Conservation (phyloP, 495 filamentous ascomycete species). For the Annulohypoxylon moriforme region DNA sequence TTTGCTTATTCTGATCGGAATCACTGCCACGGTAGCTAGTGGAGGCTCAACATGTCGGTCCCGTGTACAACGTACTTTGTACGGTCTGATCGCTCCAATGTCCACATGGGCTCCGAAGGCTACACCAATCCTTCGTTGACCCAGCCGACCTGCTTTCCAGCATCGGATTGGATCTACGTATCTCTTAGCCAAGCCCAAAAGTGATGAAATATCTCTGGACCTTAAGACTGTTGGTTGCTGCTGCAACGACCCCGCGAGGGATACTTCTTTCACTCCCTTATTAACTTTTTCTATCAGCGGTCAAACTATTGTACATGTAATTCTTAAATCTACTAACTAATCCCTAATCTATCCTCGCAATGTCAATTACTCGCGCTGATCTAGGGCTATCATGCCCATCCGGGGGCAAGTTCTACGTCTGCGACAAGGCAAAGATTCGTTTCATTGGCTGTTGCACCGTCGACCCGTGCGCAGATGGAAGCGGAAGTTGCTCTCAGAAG, state of each 20-base stretch:
- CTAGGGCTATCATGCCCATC: conserved; percentile 40
- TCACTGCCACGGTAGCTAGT: conserved; percentile 30
- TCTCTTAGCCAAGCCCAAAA: conserved; percentile 16
- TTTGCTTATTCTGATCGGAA: conserved; percentile 29
- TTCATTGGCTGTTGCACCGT: conserved; percentile 42
- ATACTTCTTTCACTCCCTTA: conserved; percentile 18
- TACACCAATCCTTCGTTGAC: conserved; percentile 19
- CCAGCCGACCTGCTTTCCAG: neutral
- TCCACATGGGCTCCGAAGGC: neutral
- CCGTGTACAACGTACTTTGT: conserved; percentile 11
- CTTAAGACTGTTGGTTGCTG: conserved; percentile 20
- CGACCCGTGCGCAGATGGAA: conserved; percentile 44
- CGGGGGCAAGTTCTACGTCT: conserved; percentile 40
- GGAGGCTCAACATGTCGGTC: conserved; percentile 16
- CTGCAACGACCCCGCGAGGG: conserved; percentile 11
- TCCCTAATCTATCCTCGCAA: conserved; percentile 11
- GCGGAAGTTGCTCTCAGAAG: conserved; percentile 30
- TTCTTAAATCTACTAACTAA: conserved; percentile 8
- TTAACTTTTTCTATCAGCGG: conserved; percentile 3
- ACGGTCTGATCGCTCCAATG: neutral
- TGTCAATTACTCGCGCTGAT: conserved; percentile 26
- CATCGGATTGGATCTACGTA: conserved; percentile 23
- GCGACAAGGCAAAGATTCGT: conserved; percentile 29
- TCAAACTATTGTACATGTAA: conserved; percentile 17
- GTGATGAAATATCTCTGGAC: conserved; percentile 20